Evolutionary conservation across 148 eudicot genomes (phyloP).

Genomic region (Rhododendron mucronatum): DNA sequence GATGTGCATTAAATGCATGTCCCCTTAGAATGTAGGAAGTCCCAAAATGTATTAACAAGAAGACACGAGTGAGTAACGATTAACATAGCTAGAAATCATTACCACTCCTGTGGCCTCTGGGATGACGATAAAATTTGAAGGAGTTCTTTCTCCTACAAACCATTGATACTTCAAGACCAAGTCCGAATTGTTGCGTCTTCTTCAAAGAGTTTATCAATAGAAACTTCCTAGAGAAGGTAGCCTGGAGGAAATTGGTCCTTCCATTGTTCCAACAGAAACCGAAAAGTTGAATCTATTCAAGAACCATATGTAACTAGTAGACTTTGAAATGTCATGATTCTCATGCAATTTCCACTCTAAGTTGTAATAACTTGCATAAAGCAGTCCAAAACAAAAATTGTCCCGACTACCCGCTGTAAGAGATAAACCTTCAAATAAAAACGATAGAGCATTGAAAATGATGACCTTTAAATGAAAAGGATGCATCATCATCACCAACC

Average conservation of each 20-base stretch:
- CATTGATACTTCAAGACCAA: constrained; percentile 83
- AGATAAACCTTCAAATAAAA: not conserved
- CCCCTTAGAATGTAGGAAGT: not conserved
- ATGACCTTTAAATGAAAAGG: not conserved
- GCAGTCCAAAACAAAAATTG: not conserved
- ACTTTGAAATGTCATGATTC: not conserved
- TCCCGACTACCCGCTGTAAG: not conserved
- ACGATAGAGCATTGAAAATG: too few species aligned
- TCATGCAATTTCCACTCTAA: not conserved
- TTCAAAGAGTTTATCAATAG: constrained; percentile 74
- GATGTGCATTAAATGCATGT: not conserved
- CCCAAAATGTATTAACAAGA: not conserved
- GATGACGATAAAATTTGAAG: constrained; percentile 62
- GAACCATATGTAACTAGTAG: constrained; percentile 7
- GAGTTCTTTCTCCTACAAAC: constrained; percentile 73
- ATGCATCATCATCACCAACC: not conserved
- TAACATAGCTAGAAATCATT: constrained; percentile 16
- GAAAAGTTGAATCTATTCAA: constrained; percentile 75
- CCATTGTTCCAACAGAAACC: constrained; percentile 78
- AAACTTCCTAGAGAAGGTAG: constrained; percentile 73
- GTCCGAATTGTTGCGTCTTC: constrained; percentile 68
- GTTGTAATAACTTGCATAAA: not conserved
- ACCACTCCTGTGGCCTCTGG: constrained; percentile 76
- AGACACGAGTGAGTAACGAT: not conserved
- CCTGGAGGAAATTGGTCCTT: constrained; percentile 76